These are phyloP conservation scores for Populus deltoides DNA, from an alignment of 345 rosid genomes.

Conservation along the genomic window DNA sequence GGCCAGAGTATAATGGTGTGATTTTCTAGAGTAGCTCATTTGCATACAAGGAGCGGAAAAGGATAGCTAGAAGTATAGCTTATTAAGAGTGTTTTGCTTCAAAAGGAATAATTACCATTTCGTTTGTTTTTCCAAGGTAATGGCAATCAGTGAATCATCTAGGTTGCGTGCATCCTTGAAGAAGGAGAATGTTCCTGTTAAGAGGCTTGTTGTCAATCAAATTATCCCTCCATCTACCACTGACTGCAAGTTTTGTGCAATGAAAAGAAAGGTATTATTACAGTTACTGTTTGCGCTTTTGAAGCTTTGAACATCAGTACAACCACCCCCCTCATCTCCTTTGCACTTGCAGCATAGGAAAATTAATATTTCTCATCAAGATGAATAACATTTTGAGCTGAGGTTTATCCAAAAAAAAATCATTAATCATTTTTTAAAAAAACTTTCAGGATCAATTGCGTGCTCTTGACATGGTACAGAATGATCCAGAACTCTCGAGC, in stretches of 20 bases:
- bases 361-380: not conserved
- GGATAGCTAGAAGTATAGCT: not conserved
- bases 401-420: not conserved
- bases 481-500: conserved; percentile 73
- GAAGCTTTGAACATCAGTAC: not conserved
- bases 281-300: not conserved
- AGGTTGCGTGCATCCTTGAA: conserved; percentile 72
- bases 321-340: not conserved
- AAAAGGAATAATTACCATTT: not conserved
- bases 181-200: conserved; percentile 90
- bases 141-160: conserved; percentile 92
- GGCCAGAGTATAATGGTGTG: not conserved
- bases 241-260: conserved; percentile 94
- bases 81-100: not conserved
- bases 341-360: not conserved
- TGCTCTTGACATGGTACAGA: conserved; percentile 74
- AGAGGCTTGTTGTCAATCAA: conserved; percentile 86
- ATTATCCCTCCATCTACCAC: conserved; percentile 85
- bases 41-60: not conserved
- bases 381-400: not conserved
- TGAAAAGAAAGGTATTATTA: conserved; percentile 81
- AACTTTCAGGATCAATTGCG: conserved; percentile 85
- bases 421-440: not conserved
- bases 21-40: not conserved
- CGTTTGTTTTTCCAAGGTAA: conserved; percentile 49